Evolutionary conservation across 805 yeast genomes (phyloP).

Genomic region (Ogataea sp.): DNA sequence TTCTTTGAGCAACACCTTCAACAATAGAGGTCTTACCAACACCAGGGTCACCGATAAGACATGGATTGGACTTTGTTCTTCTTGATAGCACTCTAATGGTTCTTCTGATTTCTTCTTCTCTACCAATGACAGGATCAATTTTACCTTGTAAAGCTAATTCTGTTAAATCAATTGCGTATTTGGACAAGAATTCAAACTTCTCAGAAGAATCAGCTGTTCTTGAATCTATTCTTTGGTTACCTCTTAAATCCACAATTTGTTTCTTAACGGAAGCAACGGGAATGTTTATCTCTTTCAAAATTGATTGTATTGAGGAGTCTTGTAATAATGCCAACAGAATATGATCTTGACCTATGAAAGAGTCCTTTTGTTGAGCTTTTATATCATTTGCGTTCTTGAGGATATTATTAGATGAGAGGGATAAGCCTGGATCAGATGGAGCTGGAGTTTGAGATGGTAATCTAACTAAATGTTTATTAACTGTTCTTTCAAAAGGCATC

Average conservation of each 20-base stretch:
- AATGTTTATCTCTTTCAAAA: constrained; percentile 66
- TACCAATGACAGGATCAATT: constrained; percentile 96
- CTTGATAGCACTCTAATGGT: constrained; percentile 94
- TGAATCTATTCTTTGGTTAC: constrained; percentile 85
- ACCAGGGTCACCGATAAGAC: constrained; percentile 98
- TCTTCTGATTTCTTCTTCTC: constrained; percentile 96
- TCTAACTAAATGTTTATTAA: constrained; percentile 75
- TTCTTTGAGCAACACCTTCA: constrained; percentile 97
- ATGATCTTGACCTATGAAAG: constrained; percentile 92
- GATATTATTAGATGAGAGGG: constrained; percentile 70
- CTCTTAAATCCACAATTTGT: constrained; percentile 77
- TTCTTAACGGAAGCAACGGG: constrained; percentile 65
- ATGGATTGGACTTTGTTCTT: constrained; percentile 94
- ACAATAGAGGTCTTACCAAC: constrained; percentile 98
- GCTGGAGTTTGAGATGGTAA: constrained; percentile 87
- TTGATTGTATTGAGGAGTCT: constrained; percentile 58
- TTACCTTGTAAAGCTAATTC: constrained; percentile 90
- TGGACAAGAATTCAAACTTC: constrained; percentile 72
- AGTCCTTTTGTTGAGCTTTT: constrained; percentile 82
- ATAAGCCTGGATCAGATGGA: constrained; percentile 71
- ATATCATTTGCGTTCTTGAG: constrained; percentile 68
- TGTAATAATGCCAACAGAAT: constrained; percentile 77
- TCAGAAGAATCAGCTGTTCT: constrained; percentile 89
- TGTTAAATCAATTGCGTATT: constrained; percentile 91
- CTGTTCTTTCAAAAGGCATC: constrained; percentile 66